Evolutionary conservation across 108 stramenopile genomes (phyloP), one percentile per base, ranked within the genome.

Genomic region (Asterionellopsis glacialis): DNA sequence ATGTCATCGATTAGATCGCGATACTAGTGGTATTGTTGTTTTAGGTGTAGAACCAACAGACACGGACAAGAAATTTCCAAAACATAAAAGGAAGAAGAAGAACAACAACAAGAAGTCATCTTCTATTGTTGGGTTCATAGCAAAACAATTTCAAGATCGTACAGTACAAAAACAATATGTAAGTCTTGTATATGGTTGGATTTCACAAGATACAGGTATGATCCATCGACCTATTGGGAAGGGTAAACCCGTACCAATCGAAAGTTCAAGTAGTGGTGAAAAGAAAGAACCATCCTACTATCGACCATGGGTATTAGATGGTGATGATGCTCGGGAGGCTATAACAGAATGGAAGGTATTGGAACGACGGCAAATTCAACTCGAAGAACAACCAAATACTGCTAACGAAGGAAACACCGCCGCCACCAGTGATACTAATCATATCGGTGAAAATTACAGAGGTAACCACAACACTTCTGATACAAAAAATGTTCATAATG

Each of bases 1-100:
- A 15, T 80, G 79, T 43, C 84, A 87, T 70, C 74, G 85, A 55
- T 66, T 87, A 52, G 85, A 87, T 57, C 59, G 67, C 47, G 85
- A 87, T 68, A 87, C 85, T 19, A 67, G 65, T 18, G 85, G 85
- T 1, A 70, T 87, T 15, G 69, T 87, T 0, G 69, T 73, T 24
- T 72, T 84, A 47, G 80, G 72, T 40, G 33, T 33, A 33, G 33
- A 33, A 33, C 5, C 2, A 33, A 2, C 33, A n/a, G n/a, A n/a
- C 33, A 33, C 33, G 33, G 7, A 33, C 33, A 33, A 76, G 45
- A 68, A 75, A 42, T 71, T 69, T 21, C 74, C 77, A 1, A 16
- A 55, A 25, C 33, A 7, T 7, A 2, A 33, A 2, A 33, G 7
- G 33, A 33, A 33, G 33, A 33, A 33, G 7, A 33, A 33, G 33